Evolutionary conservation across 2,329 filamentous ascomycete species (phyloP).

Genomic region (Cryphonectria parasitica): DNA sequence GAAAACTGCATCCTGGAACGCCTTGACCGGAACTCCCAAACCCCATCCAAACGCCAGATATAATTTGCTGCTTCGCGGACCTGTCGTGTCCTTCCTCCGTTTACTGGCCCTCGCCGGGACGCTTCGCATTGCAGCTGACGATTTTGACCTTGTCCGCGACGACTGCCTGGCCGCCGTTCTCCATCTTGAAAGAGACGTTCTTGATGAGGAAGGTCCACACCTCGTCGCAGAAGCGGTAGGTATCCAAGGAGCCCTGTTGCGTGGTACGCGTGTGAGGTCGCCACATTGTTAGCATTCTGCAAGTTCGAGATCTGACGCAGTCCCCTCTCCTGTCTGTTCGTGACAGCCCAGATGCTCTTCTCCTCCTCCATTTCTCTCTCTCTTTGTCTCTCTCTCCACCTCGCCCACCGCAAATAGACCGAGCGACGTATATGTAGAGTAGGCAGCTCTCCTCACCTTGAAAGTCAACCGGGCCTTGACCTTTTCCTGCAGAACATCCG

Average conservation of each 20-base stretch:
- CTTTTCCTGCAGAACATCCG: conserved; percentile 87
- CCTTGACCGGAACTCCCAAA: background rate
- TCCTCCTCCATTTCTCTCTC: background rate
- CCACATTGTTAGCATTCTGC: conserved; percentile 19
- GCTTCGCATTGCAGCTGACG: conserved; percentile 94
- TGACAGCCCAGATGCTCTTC: background rate
- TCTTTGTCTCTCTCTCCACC: background rate
- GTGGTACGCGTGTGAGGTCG: conserved; percentile 28
- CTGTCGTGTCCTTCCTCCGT: background rate
- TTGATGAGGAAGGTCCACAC: conserved; percentile 99
- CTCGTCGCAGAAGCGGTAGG: conserved; percentile 99
- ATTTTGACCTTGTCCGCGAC: conserved; percentile 96
- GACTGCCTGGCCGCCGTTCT: conserved; percentile 73
- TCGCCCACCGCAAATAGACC: background rate
- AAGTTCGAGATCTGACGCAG: background rate
- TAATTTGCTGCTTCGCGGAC: background rate
- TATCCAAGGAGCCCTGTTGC: conserved; percentile 86
- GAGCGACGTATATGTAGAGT: background rate
- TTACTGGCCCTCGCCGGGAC: conserved; percentile 48
- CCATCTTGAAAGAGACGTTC: conserved; percentile 98
- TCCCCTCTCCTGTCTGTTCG: background rate
- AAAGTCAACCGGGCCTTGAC: conserved; percentile 91
- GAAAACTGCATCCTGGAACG: background rate
- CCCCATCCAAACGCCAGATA: conserved; percentile 11
- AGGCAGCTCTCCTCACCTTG: conserved; percentile 68